These are phyloP conservation scores for Syncephalis plumigaleata DNA, from an alignment of 371 early-diverging fungal species.

Conservation along the genomic window DNA sequence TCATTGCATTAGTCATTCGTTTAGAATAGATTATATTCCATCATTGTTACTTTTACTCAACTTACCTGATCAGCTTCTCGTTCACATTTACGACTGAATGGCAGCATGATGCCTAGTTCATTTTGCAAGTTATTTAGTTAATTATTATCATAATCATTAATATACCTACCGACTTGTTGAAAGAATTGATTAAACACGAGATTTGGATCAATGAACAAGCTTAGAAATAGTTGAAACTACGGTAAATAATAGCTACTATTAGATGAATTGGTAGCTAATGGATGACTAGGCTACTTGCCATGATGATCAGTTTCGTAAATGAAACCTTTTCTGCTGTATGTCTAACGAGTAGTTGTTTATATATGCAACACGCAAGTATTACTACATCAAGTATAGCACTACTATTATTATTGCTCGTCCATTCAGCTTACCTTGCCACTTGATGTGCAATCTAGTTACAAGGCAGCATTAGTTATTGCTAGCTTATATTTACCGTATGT, in stretches of 20 bases:
- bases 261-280: constrained; percentile 4
- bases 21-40: background rate
- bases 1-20: background rate
- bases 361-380: background rate
- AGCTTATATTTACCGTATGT: constrained; percentile 4
- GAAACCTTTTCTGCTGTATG: constrained; percentile 59
- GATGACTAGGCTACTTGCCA: constrained; percentile 5
- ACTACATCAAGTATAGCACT: background rate
- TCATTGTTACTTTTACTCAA: too few relatives aligned
- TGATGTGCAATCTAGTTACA: constrained; percentile 51
- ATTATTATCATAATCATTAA: background rate
- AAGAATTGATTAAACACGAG: constrained; percentile 9
- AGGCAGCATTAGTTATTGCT: background rate
- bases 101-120: constrained; percentile 44
- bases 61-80: constrained; percentile 76
- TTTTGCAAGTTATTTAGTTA: background rate
- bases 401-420: background rate
- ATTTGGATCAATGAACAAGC: constrained; percentile 10
- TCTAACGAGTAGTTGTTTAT: background rate
- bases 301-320: constrained; percentile 37
- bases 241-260: constrained; percentile 19
- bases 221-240: constrained; percentile 9
- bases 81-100: constrained; percentile 80
- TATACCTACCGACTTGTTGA: constrained; percentile 12
- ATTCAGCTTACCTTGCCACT: constrained; percentile 41